phyloP scores from a whole-genome alignment of 352 stramenopile genomes.

The Phytophthora cajani region DNA sequence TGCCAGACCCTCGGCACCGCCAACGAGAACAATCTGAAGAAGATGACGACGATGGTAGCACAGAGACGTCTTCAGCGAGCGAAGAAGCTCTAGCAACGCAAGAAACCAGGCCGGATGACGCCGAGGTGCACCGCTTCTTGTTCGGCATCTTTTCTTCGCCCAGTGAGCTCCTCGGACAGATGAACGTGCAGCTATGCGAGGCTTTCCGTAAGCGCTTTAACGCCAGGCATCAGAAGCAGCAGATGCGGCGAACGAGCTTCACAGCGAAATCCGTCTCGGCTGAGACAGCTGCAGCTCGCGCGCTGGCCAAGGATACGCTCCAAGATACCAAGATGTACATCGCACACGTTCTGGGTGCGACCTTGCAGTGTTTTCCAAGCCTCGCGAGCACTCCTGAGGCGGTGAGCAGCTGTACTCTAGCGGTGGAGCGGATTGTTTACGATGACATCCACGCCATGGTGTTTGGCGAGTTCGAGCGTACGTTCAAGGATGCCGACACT shows the following conservation, averaged over 20 bases:
- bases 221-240: conserved; percentile 32
- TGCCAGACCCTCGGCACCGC: conserved; percentile 6
- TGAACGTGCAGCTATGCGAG: conserved; percentile 63
- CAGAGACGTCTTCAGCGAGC: conserved; percentile 2
- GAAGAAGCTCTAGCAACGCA: not conserved
- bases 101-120: conserved; percentile 35
- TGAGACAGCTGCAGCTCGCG: conserved; percentile 8
- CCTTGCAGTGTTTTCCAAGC: conserved; percentile 68
- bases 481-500: conserved; percentile 51
- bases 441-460: conserved; percentile 71
- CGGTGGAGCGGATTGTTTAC: conserved; percentile 70
- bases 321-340: conserved; percentile 80
- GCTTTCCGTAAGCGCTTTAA: conserved; percentile 51
- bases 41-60: not conserved
- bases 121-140: conserved; percentile 66
- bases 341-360: conserved; percentile 59
- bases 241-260: conserved; percentile 24
- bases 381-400: conserved; percentile 58
- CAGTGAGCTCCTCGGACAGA: conserved; percentile 64
- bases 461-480: conserved; percentile 56
- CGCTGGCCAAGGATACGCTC: conserved; percentile 52
- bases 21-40: not conserved
- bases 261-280: conserved; percentile 11
- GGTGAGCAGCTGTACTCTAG: conserved; percentile 54
- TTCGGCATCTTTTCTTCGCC: conserved; percentile 62